Evolutionary conservation across 2,329 filamentous ascomycete species (phyloP).

Genomic region (Chaetomium globosum): DNA sequence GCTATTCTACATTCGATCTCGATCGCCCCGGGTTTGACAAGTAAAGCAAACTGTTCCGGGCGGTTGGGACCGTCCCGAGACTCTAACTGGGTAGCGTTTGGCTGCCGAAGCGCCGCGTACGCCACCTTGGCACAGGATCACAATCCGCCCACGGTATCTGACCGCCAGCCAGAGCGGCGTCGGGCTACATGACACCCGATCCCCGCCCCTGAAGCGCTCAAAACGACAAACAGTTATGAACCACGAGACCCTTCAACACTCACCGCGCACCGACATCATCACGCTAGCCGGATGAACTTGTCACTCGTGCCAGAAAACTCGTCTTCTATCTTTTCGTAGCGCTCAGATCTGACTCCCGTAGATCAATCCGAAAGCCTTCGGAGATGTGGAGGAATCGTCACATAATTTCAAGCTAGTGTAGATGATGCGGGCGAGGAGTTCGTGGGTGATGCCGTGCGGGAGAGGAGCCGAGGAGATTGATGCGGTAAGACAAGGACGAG

Average conservation of each 20-base stretch:
- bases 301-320: not conserved
- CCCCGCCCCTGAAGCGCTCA: too few species aligned
- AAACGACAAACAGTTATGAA: not conserved
- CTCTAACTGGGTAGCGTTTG: not conserved
- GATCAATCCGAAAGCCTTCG: conserved; percentile 12
- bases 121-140: not conserved
- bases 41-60: not conserved
- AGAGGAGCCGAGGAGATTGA: not conserved
- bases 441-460: not conserved
- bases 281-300: not conserved
- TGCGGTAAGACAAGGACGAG: not conserved
- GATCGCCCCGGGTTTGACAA: not conserved
- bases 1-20: conserved; percentile 1
- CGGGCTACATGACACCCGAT: not conserved
- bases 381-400: not conserved
- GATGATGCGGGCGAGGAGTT: not conserved
- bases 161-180: not conserved
- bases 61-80: not conserved
- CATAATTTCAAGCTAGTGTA: not conserved
- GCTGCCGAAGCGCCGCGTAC: not conserved
- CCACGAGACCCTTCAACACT: not conserved
- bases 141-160: not conserved
- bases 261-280: not conserved
- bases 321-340: not conserved
- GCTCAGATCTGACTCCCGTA: not conserved